phyloP scores from a whole-genome alignment of 345 rosid genomes.

The Syzygium oleosum region DNA sequence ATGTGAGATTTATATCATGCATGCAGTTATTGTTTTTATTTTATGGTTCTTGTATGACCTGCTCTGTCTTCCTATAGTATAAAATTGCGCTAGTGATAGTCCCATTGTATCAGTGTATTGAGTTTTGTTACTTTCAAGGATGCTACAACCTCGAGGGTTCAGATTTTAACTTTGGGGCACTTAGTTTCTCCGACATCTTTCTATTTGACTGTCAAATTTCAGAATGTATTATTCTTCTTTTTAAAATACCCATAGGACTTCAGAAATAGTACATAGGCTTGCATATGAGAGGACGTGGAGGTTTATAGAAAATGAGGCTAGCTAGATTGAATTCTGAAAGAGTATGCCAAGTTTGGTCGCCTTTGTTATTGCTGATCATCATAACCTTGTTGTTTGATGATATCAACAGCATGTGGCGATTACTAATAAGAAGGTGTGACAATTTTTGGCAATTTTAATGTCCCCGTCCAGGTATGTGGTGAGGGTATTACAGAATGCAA shows the following conservation, averaged over 20 bases:
- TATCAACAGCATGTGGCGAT: not conserved
- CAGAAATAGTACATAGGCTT: not conserved
- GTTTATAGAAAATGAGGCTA: not conserved
- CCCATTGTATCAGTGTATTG: not conserved
- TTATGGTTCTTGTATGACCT: not conserved
- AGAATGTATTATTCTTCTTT: not conserved
- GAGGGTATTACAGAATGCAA: not conserved
- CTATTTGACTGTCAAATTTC: not conserved
- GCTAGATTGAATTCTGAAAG: not conserved
- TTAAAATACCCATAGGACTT: not conserved
- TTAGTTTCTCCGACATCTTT: not conserved
- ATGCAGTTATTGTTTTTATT: not conserved
- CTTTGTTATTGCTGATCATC: not conserved
- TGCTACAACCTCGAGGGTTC: not conserved
- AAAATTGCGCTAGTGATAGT: not conserved
- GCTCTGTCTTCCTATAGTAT: not conserved
- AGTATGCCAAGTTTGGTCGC: not conserved
- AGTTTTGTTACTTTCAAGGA: not conserved
- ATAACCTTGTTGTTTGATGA: not conserved
- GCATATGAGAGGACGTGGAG: not conserved
- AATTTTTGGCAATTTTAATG: not conserved
- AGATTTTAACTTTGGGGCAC: not conserved
- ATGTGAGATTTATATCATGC: conserved; percentile 43
- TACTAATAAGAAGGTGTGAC: not conserved
- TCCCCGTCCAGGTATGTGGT: not conserved